Percentiles rank a stretch among this genome's conserved stretches.
These are phyloP conservation scores for Prunella vulgaris DNA, from an alignment of 257 asterid species.

Conservation along the genomic window DNA sequence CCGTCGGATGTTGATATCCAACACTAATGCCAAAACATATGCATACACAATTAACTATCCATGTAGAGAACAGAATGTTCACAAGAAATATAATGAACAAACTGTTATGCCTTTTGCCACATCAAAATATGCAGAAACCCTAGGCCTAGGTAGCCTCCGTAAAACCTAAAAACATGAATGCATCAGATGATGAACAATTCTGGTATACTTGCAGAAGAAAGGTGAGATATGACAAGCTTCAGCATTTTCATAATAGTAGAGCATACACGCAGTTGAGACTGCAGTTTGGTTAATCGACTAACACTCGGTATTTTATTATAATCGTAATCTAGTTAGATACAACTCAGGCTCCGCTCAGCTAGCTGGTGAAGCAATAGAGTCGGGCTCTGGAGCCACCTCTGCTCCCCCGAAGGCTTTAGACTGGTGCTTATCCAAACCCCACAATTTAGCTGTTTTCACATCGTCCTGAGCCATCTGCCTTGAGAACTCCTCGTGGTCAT, in stretches of 20 bases:
- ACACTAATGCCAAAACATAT: too few species aligned
- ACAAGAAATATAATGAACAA: too few species aligned
- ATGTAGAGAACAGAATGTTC: too few species aligned
- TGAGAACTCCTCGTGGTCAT: conserved; percentile 85
- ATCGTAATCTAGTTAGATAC: conserved; percentile 1
- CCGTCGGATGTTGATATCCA: too few species aligned
- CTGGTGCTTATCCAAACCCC: conserved; percentile 66
- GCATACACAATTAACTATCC: too few species aligned
- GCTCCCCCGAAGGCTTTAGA: conserved; percentile 42
- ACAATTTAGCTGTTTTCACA: conserved; percentile 56
- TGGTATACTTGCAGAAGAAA: background rate
- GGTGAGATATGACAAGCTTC: background rate
- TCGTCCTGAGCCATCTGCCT: conserved; percentile 81
- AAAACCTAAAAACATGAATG: too few species aligned
- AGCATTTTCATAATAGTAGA: background rate
- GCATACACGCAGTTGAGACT: background rate
- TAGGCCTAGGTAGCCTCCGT: too few species aligned
- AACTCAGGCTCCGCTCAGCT: conserved; percentile 18
- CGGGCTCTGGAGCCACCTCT: conserved; percentile 62
- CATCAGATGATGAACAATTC: too few species aligned
- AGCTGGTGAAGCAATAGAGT: conserved; percentile 41
- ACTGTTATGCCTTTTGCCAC: too few species aligned
- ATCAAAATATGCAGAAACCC: too few species aligned
- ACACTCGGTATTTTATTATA: background rate
- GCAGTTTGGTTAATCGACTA: conserved; percentile 1